Percentiles rank a stretch among this genome's conserved stretches.
Evolutionary conservation across 176 grass and related monocot species (phyloP).

Genomic region (Phyllostachys edulis): DNA sequence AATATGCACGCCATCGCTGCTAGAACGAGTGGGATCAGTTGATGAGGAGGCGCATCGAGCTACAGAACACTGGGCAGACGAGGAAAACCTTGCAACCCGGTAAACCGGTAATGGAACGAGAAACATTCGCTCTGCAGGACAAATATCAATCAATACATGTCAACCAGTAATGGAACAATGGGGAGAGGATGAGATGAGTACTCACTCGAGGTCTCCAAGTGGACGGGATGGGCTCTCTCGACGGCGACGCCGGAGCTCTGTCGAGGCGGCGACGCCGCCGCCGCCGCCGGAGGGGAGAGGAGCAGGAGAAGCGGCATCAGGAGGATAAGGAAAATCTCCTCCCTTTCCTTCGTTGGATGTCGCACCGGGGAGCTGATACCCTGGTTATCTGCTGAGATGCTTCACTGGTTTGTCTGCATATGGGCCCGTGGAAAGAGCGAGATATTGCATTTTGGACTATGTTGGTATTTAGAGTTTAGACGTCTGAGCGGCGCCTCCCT

Average conservation of each 20-base stretch:
- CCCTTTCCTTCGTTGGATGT: conserved; percentile 12
- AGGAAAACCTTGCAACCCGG: conserved; percentile 17
- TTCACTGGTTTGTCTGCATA: neutral
- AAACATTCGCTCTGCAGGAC: conserved; percentile 21
- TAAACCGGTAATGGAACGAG: conserved; percentile 2
- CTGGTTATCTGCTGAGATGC: neutral
- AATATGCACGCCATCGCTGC: conserved; percentile 5
- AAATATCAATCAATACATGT: neutral
- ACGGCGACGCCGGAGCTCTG: neutral
- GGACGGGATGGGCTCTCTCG: neutral
- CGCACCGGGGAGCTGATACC: neutral
- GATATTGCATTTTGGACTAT: neutral
- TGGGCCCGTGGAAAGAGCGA: neutral
- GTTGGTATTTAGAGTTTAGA: neutral
- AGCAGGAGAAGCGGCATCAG: conserved; percentile 58
- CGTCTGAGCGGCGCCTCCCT: neutral
- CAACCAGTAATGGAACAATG: neutral
- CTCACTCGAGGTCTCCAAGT: conserved; percentile 15
- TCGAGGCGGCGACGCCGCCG: conserved; percentile 8
- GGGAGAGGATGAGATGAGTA: neutral
- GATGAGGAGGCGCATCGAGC: conserved; percentile 20
- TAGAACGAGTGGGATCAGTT: neutral
- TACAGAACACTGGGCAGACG: neutral
- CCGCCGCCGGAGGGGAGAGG: conserved; percentile 33
- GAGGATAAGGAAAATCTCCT: conserved; percentile 40